Conservation (phyloP, 192 early-diverging fungal genomes). For the Backusella morwellensis region DNA sequence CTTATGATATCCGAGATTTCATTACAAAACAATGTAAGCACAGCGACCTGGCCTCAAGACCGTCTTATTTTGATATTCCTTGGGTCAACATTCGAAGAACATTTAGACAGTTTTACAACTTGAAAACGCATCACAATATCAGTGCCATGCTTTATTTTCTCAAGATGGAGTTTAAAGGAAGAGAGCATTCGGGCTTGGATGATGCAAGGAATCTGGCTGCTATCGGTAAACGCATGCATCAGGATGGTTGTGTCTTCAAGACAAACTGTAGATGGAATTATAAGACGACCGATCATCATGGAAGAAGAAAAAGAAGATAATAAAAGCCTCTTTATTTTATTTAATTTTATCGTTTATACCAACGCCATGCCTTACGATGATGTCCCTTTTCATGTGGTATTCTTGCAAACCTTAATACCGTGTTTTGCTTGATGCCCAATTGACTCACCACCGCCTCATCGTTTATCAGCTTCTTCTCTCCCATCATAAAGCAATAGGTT, state of each 20-base stretch:
- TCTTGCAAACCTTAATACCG: conserved; percentile 15
- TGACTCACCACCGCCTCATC: conserved; percentile 22
- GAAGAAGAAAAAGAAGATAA: background rate
- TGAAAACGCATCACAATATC: conserved; percentile 49
- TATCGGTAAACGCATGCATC: conserved; percentile 60
- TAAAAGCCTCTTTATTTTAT: background rate
- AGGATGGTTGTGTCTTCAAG: conserved; percentile 34
- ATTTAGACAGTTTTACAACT: conserved; percentile 55
- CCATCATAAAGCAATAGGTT: conserved; percentile 21
- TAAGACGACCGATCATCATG: background rate
- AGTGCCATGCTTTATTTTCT: conserved; percentile 61
- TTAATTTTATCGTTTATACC: background rate
- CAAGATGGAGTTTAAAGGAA: conserved; percentile 66
- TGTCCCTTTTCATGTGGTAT: conserved; percentile 17
- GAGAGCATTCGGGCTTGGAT: conserved; percentile 79
- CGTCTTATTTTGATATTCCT: conserved; percentile 55
- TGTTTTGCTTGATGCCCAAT: conserved; percentile 24
- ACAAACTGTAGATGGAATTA: conserved; percentile 11
- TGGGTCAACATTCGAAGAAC: conserved; percentile 66
- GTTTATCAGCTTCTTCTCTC: conserved; percentile 13
- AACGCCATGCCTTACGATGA: conserved; percentile 22
- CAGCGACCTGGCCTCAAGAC: conserved; percentile 47
- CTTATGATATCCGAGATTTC: conserved; percentile 85
- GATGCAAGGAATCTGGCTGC: conserved; percentile 77
- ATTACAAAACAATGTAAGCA: conserved; percentile 70